Conservation (phyloP, 1,139 yeast genomes). For the Geotrichum candidum region DNA sequence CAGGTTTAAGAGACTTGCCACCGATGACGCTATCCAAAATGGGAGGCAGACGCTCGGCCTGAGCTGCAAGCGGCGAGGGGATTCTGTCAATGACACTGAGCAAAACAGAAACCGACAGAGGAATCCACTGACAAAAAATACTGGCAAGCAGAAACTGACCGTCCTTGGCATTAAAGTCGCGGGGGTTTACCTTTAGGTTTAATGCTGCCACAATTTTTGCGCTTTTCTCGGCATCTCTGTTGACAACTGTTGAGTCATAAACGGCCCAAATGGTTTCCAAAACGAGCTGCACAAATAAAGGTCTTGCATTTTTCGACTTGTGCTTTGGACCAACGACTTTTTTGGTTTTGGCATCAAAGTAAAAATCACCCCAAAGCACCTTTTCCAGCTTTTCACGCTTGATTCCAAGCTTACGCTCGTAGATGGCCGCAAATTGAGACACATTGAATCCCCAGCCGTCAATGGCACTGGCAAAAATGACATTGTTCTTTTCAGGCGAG, state of each 20-base stretch:
- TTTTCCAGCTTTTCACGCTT: conserved; percentile 72
- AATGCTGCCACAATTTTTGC: conserved; percentile 70
- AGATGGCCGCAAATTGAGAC: conserved; percentile 80
- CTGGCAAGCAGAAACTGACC: conserved; percentile 53
- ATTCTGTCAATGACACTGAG: conserved; percentile 78
- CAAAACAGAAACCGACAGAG: conserved; percentile 78
- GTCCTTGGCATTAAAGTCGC: conserved; percentile 80
- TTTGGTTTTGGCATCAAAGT: conserved; percentile 83
- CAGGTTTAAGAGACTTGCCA: conserved; percentile 36
- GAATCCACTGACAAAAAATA: conserved; percentile 93
- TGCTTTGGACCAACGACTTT: conserved; percentile 50
- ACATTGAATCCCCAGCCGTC: conserved; percentile 98
- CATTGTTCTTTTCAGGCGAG: conserved; percentile 84
- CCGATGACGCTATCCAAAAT: conserved; percentile 57
- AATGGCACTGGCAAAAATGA: conserved; percentile 86
- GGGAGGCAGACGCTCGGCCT: conserved; percentile 59
- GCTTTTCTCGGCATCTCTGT: conserved; percentile 64
- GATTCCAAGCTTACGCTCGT: conserved; percentile 79
- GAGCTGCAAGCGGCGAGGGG: conserved; percentile 80
- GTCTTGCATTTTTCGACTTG: conserved; percentile 51
- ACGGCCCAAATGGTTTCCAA: conserved; percentile 91
- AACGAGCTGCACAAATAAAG: conserved; percentile 80
- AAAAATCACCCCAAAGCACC: conserved; percentile 95
- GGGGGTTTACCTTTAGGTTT: conserved; percentile 59
- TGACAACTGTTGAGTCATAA: conserved; percentile 62